phyloP scores from a whole-genome alignment of 2,329 filamentous ascomycete genomes.

The Cladosporium sp. region DNA sequence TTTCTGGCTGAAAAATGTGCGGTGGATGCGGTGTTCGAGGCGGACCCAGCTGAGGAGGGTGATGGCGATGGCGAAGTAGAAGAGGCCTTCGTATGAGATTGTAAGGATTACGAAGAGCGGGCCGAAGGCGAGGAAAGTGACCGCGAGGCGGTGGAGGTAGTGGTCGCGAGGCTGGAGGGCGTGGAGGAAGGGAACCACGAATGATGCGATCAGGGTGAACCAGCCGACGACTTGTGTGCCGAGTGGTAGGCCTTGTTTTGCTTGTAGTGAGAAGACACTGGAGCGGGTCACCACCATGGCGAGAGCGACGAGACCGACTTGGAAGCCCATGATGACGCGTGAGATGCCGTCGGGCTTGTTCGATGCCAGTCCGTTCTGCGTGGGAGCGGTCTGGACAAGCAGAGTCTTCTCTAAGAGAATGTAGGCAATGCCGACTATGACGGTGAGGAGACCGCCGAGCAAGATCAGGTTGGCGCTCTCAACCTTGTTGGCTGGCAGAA shows the following conservation, averaged over 20 bases:
- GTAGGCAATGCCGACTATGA: slow-evolving; percentile 69
- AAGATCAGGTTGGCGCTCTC: slow-evolving; percentile 72
- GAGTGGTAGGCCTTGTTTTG: slow-evolving; percentile 75
- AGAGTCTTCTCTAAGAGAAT: slow-evolving; percentile 71
- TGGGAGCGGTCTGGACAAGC: slow-evolving; percentile 39
- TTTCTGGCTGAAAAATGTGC: slow-evolving; percentile 19
- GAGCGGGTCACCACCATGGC: slow-evolving; percentile 83
- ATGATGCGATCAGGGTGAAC: slow-evolving; percentile 67
- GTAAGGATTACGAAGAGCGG: slow-evolving; percentile 93
- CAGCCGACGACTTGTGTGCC: slow-evolving; percentile 88
- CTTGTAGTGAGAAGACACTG: slow-evolving; percentile 78
- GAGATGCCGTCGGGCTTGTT: slow-evolving; percentile 45
- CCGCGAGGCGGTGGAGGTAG: slow-evolving; percentile 82
- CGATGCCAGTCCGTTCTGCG: slow-evolving; percentile 26
- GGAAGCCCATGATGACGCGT: slow-evolving; percentile 60
- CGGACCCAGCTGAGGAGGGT: slow-evolving; percentile 84
- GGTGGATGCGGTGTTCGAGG: slow-evolving; percentile 75
- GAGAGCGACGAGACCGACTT: slow-evolving; percentile 73
- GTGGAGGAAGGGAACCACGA: slow-evolving; percentile 78
- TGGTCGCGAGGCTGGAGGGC: slow-evolving; percentile 74
- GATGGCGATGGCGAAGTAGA: slow-evolving; percentile 85
- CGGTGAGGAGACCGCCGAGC: slow-evolving; percentile 74
- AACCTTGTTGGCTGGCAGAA: slow-evolving; percentile 79
- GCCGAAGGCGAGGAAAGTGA: slow-evolving; percentile 88
- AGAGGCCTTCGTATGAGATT: slow-evolving; percentile 94